Conservation (phyloP, 495 filamentous ascomycete species). For the Penicillium alfredii region DNA sequence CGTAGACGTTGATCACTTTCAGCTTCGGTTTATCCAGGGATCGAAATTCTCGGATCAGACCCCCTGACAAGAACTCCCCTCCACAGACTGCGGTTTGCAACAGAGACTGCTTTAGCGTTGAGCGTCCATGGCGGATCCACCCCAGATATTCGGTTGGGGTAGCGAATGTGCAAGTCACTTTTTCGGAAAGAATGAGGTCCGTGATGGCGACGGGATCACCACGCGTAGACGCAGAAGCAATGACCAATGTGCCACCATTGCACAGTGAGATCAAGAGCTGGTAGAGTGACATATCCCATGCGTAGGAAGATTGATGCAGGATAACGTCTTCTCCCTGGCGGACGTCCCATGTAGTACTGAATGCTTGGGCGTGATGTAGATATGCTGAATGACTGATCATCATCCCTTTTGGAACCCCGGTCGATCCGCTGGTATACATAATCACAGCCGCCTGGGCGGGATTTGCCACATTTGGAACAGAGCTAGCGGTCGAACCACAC, state of each 20-base stretch:
- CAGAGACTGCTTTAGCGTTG: background rate
- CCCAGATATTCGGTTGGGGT: conserved; percentile 39
- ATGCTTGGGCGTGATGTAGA: conserved; percentile 24
- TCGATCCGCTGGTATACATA: conserved; percentile 40
- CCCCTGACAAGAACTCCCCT: conserved; percentile 16
- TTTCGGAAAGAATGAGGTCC: conserved; percentile 25
- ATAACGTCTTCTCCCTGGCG: conserved; percentile 18
- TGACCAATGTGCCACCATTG: conserved; percentile 29
- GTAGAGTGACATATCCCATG: conserved; percentile 33
- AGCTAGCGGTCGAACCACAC: too few relatives aligned
- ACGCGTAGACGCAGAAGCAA: conserved; percentile 18
- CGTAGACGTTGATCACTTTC: conserved; percentile 28
- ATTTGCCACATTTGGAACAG: background rate
- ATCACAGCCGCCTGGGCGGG: conserved; percentile 24
- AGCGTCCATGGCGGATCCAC: conserved; percentile 28
- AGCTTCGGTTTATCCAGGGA: conserved; percentile 15
- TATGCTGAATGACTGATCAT: conserved; percentile 26
- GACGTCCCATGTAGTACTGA: conserved; percentile 13
- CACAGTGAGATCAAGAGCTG: conserved; percentile 29
- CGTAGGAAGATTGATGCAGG: conserved; percentile 39
- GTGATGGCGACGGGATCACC: conserved; percentile 29
- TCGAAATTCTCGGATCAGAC: conserved; percentile 15
- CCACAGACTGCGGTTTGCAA: conserved; percentile 10
- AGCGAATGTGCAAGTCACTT: conserved; percentile 32
- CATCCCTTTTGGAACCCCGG: conserved; percentile 36